phyloP scores from a whole-genome alignment of 306 rosid species.

The Trifolium fragiferum region DNA sequence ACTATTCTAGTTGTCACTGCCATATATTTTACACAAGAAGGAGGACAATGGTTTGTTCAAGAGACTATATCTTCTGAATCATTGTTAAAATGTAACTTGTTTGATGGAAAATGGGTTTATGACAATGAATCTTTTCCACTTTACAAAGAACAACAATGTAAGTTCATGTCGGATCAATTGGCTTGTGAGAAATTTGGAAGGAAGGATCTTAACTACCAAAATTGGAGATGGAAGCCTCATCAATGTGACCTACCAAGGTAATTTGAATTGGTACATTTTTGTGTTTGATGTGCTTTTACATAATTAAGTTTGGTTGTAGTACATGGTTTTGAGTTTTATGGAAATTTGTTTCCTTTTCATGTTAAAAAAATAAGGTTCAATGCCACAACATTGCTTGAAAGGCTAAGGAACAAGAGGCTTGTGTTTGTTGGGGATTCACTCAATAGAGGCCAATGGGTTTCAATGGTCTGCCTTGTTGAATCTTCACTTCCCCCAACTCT shows the following conservation, averaged over 20 bases:
- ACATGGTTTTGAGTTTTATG: conserved; percentile 56
- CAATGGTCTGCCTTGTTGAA: conserved; percentile 83
- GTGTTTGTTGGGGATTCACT: conserved; percentile 90
- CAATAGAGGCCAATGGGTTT: conserved; percentile 94
- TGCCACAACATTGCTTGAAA: conserved; percentile 74
- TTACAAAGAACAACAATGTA: conserved; percentile 67
- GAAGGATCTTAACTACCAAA: conserved; percentile 64
- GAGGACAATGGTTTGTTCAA: conserved; percentile 30
- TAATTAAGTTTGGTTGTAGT: conserved; percentile 34
- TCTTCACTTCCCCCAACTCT: conserved; percentile 48
- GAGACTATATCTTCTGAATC: conserved; percentile 1
- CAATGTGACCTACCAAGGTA: conserved; percentile 76
- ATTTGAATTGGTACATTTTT: conserved; percentile 1
- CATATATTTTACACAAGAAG: conserved; percentile 59
- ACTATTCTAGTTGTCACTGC: conserved; percentile 54
- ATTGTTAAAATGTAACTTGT: conserved; percentile 60
- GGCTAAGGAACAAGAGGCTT: conserved; percentile 82
- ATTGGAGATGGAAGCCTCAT: conserved; percentile 84
- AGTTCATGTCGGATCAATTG: conserved; percentile 85
- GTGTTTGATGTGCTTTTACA: conserved; percentile 10
- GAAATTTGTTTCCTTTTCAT: conserved; percentile 55
- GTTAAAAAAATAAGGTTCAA: conserved; percentile 84
- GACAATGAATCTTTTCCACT: conserved; percentile 77
- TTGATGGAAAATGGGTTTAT: conserved; percentile 74
- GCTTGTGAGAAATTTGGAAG: conserved; percentile 92